Percentiles rank a stretch among this genome's conserved stretches.
Conservation (phyloP, 768 basidiomycete genomes). For the Chalciporus sphaerocephalus region DNA sequence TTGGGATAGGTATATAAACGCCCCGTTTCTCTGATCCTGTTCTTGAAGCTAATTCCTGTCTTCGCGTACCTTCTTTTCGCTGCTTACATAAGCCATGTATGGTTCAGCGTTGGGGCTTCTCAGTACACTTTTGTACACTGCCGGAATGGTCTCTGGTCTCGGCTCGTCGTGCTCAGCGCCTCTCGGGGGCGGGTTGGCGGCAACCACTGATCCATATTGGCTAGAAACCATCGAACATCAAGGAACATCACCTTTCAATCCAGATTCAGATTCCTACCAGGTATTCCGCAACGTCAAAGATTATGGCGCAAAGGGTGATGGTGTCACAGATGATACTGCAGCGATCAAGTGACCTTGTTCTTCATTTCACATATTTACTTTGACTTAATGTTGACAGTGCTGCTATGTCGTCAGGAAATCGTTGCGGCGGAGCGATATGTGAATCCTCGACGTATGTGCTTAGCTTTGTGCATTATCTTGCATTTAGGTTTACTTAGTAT, state of each 20-base stretch:
- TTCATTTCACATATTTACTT: neutral
- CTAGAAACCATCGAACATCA: slow-evolving; percentile 66
- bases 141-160: slow-evolving; percentile 26
- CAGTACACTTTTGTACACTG: slow-evolving; percentile 4
- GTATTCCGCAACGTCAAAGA: slow-evolving; percentile 77
- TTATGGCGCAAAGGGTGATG: slow-evolving; percentile 54
- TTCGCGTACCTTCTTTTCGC: neutral
- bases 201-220: slow-evolving; percentile 51
- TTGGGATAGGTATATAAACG: slow-evolving; percentile 14
- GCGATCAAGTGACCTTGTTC: slow-evolving; percentile 56
- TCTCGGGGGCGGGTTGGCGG: slow-evolving; percentile 47
- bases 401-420: slow-evolving; percentile 58
- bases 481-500: slow-evolving; percentile 7
- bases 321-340: slow-evolving; percentile 67
- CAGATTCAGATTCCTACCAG: slow-evolving; percentile 48
- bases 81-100: slow-evolving; percentile 6
- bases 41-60: neutral
- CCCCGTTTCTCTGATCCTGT: neutral
- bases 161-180: slow-evolving; percentile 47
- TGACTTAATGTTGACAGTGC: slow-evolving; percentile 34
- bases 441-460: slow-evolving; percentile 46
- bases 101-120: slow-evolving; percentile 7
- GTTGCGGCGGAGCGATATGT: slow-evolving; percentile 51
- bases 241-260: slow-evolving; percentile 64
- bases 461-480: neutral